These are phyloP conservation scores for Cyberlindnera maclurae DNA, from an alignment of 805 yeast genomes.

Conservation along the genomic window DNA sequence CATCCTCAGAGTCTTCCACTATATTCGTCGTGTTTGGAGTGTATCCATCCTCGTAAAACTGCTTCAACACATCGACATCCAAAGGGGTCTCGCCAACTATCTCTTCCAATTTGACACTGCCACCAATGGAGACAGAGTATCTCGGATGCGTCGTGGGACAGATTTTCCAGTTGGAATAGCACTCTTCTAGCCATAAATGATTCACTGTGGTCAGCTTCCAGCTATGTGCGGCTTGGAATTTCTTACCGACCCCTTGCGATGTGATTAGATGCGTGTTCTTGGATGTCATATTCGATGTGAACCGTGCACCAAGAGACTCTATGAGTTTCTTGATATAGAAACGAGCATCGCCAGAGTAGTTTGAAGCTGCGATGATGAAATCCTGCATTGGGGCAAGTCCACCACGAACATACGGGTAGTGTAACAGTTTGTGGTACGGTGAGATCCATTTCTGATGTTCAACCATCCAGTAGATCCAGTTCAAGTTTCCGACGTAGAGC, in stretches of 20 bases:
- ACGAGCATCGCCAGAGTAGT: constrained; percentile 82
- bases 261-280: constrained; percentile 69
- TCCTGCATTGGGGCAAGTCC: constrained; percentile 49
- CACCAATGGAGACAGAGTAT: constrained; percentile 31
- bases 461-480: constrained; percentile 71
- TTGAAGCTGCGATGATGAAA: constrained; percentile 61
- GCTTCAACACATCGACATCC: constrained; percentile 32
- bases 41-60: constrained; percentile 29
- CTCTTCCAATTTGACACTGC: constrained; percentile 27
- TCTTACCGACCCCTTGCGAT: constrained; percentile 61
- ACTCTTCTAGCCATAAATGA: constrained; percentile 86
- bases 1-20: constrained; percentile 22
- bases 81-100: constrained; percentile 47
- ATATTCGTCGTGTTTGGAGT: constrained; percentile 13
- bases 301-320: constrained; percentile 65
- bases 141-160: constrained; percentile 39
- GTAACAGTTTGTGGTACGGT: constrained; percentile 53
- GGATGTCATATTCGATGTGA: constrained; percentile 56
- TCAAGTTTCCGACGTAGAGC: constrained; percentile 52
- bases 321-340: constrained; percentile 59
- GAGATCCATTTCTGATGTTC: constrained; percentile 45
- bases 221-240: constrained; percentile 62
- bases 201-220: constrained; percentile 67
- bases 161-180: constrained; percentile 54
- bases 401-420: constrained; percentile 51